These are phyloP conservation scores for Rosa lucieae DNA, from an alignment of 306 rosid genomes.

Conservation along the genomic window DNA sequence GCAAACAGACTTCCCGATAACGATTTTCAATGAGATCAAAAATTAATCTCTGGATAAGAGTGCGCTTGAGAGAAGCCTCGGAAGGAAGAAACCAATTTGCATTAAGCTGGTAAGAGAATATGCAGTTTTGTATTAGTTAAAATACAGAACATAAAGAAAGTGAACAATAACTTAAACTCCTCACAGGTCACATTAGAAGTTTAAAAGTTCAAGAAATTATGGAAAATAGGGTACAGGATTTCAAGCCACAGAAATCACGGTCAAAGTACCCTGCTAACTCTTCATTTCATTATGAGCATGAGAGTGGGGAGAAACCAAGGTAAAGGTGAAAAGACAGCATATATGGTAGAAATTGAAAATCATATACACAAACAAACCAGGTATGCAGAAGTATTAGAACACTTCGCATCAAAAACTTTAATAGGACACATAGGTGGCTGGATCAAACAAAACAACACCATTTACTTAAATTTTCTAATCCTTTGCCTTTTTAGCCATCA, in stretches of 20 bases:
- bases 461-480: not conserved
- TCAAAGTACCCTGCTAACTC: not conserved
- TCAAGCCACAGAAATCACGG: not conserved
- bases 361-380: not conserved
- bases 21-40: slow-evolving; percentile 63
- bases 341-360: not conserved
- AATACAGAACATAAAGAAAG: slow-evolving; percentile 4
- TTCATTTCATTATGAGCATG: not conserved
- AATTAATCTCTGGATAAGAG: slow-evolving; percentile 78
- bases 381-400: not conserved
- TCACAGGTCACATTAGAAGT: not conserved
- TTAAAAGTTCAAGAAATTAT: not conserved
- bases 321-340: not conserved
- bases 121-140: not conserved
- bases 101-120: slow-evolving; percentile 60
- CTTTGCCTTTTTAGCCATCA: not conserved
- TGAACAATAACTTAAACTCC: slow-evolving; percentile 8
- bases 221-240: not conserved
- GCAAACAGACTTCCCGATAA: slow-evolving; percentile 43
- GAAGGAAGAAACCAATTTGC: slow-evolving; percentile 84
- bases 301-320: not conserved
- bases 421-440: not conserved
- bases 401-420: not conserved
- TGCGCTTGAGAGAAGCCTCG: slow-evolving; percentile 91
- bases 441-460: not conserved